These are phyloP conservation scores for Alternaria alternata DNA, from an alignment of 2,329 filamentous ascomycete species.

Conservation along the genomic window DNA sequence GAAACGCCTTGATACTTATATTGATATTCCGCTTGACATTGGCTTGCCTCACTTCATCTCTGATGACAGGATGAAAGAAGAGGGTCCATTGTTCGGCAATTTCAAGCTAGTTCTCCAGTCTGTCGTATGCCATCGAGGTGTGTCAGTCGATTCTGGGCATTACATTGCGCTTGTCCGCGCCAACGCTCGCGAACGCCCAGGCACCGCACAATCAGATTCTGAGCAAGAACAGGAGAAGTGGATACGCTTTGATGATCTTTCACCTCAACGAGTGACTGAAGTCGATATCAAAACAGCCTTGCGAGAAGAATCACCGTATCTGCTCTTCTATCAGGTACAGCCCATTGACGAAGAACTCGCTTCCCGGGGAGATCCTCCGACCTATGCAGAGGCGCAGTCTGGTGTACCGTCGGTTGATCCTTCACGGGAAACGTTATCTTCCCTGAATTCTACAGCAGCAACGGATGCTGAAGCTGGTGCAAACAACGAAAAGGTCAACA, in stretches of 20 bases:
- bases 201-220: slow-evolving; percentile 58
- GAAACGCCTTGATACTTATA: slow-evolving; percentile 77
- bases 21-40: slow-evolving; percentile 91
- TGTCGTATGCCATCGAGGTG: slow-evolving; percentile 89
- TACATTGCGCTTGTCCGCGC: slow-evolving; percentile 88
- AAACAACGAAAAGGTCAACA: slow-evolving; percentile 36
- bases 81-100: slow-evolving; percentile 77
- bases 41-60: slow-evolving; percentile 88
- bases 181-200: slow-evolving; percentile 53
- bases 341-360: slow-evolving; percentile 77
- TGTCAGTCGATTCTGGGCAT: slow-evolving; percentile 86
- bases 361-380: slow-evolving; percentile 49
- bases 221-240: slow-evolving; percentile 63
- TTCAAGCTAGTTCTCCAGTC: slow-evolving; percentile 94
- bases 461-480: slow-evolving; percentile 30
- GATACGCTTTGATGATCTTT: slow-evolving; percentile 93
- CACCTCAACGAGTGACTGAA: slow-evolving; percentile 72
- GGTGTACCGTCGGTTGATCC: slow-evolving; percentile 29
- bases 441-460: slow-evolving; percentile 23
- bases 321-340: slow-evolving; percentile 94
- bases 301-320: slow-evolving; percentile 88
- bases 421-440: slow-evolving; percentile 42
- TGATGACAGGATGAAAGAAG: slow-evolving; percentile 73
- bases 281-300: slow-evolving; percentile 82
- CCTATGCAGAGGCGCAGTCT: slow-evolving; percentile 49